Evolutionary conservation across 1,284 basidiomycete genomes (phyloP), one percentile per base, ranked within the genome.

Genomic region (Fomes fomentarius): DNA sequence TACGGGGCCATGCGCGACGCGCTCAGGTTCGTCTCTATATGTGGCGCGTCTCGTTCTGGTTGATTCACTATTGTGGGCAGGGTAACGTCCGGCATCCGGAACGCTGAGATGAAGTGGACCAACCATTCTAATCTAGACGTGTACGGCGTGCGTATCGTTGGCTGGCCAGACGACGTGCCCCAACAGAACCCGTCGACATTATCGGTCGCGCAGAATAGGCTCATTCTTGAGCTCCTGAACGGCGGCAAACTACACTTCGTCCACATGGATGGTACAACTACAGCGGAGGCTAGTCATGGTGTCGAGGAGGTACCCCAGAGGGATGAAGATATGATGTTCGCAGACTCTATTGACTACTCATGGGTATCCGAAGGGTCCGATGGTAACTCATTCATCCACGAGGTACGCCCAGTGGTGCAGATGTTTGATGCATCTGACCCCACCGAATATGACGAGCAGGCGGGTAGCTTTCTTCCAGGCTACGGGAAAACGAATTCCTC

Each of bases 61-160:
- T n/a, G n/a, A n/a, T n/a, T n/a, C n/a, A n/a, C n/a, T n/a, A n/a
- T n/a, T n/a, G n/a, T n/a, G n/a, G n/a, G 21, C 60, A 85, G 83
- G 64, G 64, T 73, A 12, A 74, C 74, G 10, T 83, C 82, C 56
- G 84, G 84, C 10, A 67, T 81, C 14, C 80, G 81, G 3, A 82
- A 76, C 54, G 85, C 85, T 21, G 85, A 88, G 61, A 88, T 88
- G 85, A 86, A 83, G 67, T 88, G 85, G 85, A 81, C 81, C 4
- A 85, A 84, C 62, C 84, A 80, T 50, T 77, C 81, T 24, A 75
- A 79, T 45, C 67, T 88, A 28, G 58, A 60, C 22, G 65, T 70
- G 4, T 87, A 84, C 60, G 81, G 81, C n/a, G 80, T 87, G 25
- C 76, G 73, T 40, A 66, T 87, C 34, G 71, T 80, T 14, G 85